phyloP scores from a whole-genome alignment of 257 asterid genomes.

The Gentiana macrophylla region DNA sequence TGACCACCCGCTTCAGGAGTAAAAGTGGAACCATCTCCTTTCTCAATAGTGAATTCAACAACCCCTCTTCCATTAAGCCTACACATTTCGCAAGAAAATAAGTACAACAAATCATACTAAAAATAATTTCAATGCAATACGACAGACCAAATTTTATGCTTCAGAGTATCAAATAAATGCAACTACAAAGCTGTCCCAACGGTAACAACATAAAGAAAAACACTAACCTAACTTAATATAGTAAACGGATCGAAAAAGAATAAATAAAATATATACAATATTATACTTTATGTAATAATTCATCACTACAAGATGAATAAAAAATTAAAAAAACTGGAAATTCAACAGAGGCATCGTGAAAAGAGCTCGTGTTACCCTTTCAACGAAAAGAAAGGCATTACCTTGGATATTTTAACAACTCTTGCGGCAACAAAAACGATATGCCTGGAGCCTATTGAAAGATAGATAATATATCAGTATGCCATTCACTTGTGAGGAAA shows the following conservation, averaged over 20 bases:
- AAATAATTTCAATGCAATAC: not conserved
- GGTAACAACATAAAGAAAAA: not conserved
- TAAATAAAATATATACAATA: too few species aligned
- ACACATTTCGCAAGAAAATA: slow-evolving; percentile 14
- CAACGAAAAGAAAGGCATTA: slow-evolving; percentile 13
- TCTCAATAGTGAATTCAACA: slow-evolving; percentile 78
- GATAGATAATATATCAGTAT: slow-evolving; percentile 29
- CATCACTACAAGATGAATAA: not conserved
- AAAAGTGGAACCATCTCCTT: slow-evolving; percentile 79
- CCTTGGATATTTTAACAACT: slow-evolving; percentile 77
- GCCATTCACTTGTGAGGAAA: slow-evolving; percentile 5
- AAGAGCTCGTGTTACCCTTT: not conserved
- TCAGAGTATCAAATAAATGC: too few species aligned
- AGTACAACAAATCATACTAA: not conserved
- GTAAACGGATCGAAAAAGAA: too few species aligned
- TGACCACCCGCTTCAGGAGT: slow-evolving; percentile 81
- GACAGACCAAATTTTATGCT: too few species aligned
- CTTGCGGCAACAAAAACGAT: slow-evolving; percentile 76
- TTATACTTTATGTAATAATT: too few species aligned
- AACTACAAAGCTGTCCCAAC: not conserved
- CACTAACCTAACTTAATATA: too few species aligned
- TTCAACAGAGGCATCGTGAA: not conserved
- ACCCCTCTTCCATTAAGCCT: slow-evolving; percentile 97
- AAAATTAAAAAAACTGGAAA: not conserved
- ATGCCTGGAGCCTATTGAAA: slow-evolving; percentile 96